Conservation (phyloP, 2,329 filamentous ascomycete genomes). For the Phialophora verrucosa region DNA sequence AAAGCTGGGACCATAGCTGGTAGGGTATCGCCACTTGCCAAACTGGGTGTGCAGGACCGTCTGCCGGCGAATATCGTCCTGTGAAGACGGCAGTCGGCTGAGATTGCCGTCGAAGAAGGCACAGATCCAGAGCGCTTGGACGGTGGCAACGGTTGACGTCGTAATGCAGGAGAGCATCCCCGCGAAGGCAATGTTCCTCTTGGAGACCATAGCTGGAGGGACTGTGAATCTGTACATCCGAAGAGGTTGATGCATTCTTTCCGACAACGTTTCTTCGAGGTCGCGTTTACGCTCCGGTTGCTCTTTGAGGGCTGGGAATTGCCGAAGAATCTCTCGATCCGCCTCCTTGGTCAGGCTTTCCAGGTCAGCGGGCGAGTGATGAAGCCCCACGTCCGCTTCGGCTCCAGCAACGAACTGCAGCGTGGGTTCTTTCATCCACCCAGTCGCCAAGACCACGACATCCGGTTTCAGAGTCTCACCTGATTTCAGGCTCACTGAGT, state of each 20-base stretch:
- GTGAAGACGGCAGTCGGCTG: conserved; percentile 39
- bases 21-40: conserved; percentile 71
- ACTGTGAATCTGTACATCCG: conserved; percentile 56
- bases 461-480: conserved; percentile 55
- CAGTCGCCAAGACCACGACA: conserved; percentile 61
- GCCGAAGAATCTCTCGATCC: conserved; percentile 56
- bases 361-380: conserved; percentile 35
- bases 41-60: conserved; percentile 71
- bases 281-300: conserved; percentile 14
- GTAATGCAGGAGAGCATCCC: conserved; percentile 53
- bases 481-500: conserved; percentile 55
- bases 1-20: conserved; percentile 65
- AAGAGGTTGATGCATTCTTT: conserved; percentile 42
- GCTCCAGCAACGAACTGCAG: conserved; percentile 55
- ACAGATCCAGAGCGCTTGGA: conserved; percentile 65
- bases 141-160: conserved; percentile 48
- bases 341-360: conserved; percentile 49
- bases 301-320: conserved; percentile 30
- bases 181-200: conserved; percentile 48
- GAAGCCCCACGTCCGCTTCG: conserved; percentile 54
- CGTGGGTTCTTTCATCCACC: conserved; percentile 59
- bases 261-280: conserved; percentile 9
- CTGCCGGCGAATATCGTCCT: conserved; percentile 48
- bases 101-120: conserved; percentile 67
- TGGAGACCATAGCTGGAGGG: conserved; percentile 40